These are phyloP conservation scores for Fusarium zealandicum DNA, from an alignment of 2,329 filamentous ascomycete species.

Conservation along the genomic window DNA sequence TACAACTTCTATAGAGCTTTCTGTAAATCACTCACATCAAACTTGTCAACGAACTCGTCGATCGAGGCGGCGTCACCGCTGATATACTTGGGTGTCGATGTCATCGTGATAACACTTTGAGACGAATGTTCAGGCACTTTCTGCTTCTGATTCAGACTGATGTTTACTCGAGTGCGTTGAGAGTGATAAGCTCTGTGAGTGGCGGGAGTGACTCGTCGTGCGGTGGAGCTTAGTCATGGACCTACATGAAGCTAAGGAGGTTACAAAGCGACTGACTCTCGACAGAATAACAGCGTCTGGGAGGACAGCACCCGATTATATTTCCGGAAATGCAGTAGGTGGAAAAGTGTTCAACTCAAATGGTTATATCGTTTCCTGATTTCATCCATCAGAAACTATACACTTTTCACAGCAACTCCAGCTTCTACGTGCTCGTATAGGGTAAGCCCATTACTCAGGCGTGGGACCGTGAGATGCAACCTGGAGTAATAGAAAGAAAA, in stretches of 20 bases:
- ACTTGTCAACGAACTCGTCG: conserved; percentile 83
- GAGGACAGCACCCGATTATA: too few species aligned
- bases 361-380: background rate
- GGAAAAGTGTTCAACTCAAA: background rate
- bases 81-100: conserved; percentile 65
- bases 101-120: conserved; percentile 30
- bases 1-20: background rate
- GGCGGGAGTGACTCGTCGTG: background rate
- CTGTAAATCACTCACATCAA: conserved; percentile 74
- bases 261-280: background rate
- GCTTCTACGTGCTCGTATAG: background rate
- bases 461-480: too few species aligned
- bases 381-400: background rate
- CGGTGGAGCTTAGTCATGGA: conserved; percentile 19
- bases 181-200: background rate
- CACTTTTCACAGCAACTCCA: background rate
- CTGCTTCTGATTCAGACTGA: background rate
- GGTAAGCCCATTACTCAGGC: background rate
- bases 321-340: too few species aligned
- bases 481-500: background rate
- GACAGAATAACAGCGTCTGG: too few species aligned
- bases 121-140: background rate
- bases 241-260: background rate
- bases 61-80: conserved; percentile 81
- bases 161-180: background rate